Base-by-base conservation (phyloP, 108 stramenopile species). In the Skeletonema tropicum region DNA sequence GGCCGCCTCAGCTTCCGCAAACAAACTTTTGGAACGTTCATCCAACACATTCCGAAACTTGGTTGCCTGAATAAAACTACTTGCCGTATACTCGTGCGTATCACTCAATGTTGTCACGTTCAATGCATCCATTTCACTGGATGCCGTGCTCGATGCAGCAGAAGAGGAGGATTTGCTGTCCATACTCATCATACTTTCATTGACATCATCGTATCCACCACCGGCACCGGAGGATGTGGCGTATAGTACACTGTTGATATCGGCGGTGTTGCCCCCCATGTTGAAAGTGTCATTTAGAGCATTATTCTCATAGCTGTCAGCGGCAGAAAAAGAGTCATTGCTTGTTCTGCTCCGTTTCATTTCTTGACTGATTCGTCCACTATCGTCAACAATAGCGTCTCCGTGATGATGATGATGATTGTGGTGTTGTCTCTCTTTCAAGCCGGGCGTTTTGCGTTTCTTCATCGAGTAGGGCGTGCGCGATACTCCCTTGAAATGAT, bases 41-140 rank as follows among this genome's bases (percentile, higher is more conserved):
- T 61, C 60, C 64, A 82, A 58, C 25, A 82, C 41, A 62, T 64
- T 62, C 66, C 80, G 66, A 23, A 67, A 42, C 48, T 82, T 82
- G 13, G 55, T 48, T 23, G 66, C 69, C 65, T 71, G 63, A 30
- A 94, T 84, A 79, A 94, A 94, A 63, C 88, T 94, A 9, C 81
- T 83, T 17, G 93, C 90, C 8, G 87, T 88, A 38, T 92, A 67
- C 68, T 94, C 93, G 29, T 91, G 91, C 14, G 93, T 91, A 60
- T 94, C 93, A 57, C 91, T 92, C 66, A 90, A 36, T 15, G 78
- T 75, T 23, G 82, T 79, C 0, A 45, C 15, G 38, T 79, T 75
- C 36, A 77, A 25, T 4, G 32, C 60, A 63, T 77, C 76, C 23
- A 69, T 25, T 17, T 33, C 66, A 25, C 64, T 41, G 9, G 15